These are phyloP conservation scores for Tricholomella constricta DNA, from an alignment of 768 basidiomycete species.

Conservation along the genomic window DNA sequence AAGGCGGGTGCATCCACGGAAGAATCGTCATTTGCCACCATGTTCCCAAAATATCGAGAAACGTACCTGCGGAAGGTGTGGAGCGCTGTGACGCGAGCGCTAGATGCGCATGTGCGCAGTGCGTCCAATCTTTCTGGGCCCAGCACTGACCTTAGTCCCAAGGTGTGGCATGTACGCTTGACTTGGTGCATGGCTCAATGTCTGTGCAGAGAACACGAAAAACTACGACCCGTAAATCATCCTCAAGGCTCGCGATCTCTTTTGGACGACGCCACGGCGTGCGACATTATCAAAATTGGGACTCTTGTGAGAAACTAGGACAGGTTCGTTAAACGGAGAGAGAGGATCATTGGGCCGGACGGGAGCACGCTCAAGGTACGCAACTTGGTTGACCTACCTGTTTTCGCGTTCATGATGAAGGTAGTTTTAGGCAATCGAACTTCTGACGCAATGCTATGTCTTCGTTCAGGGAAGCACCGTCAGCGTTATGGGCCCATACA, in stretches of 20 bases:
- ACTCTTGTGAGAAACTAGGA: conserved; percentile 94
- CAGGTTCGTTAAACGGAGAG: conserved; percentile 92
- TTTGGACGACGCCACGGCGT: conserved; percentile 85
- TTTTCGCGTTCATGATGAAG: not conserved
- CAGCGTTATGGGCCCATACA: conserved; percentile 96
- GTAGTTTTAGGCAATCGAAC: conserved; percentile 93
- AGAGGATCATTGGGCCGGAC: conserved; percentile 96
- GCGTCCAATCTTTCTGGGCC: not conserved
- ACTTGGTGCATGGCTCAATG: conserved; percentile 97
- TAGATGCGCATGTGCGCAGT: conserved; percentile 73
- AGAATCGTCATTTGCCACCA: conserved; percentile 96
- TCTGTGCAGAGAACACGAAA: conserved; percentile 95
- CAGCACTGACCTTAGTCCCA: conserved; percentile 30
- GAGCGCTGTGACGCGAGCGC: conserved; percentile 83
- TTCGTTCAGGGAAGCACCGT: conserved; percentile 98
- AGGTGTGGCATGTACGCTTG: conserved; percentile 90
- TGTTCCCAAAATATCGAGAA: conserved; percentile 99
- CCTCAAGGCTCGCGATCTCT: conserved; percentile 94
- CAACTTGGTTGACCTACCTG: not conserved
- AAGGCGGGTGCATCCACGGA: conserved; percentile 84
- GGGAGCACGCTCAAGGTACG: conserved; percentile 95
- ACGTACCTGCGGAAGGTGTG: conserved; percentile 94
- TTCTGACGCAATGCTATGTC: conserved; percentile 95
- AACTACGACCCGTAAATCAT: conserved; percentile 97
- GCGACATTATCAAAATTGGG: conserved; percentile 99